Conservation (phyloP, 208 protist species). For the Trypanosoma boissoni region DNA sequence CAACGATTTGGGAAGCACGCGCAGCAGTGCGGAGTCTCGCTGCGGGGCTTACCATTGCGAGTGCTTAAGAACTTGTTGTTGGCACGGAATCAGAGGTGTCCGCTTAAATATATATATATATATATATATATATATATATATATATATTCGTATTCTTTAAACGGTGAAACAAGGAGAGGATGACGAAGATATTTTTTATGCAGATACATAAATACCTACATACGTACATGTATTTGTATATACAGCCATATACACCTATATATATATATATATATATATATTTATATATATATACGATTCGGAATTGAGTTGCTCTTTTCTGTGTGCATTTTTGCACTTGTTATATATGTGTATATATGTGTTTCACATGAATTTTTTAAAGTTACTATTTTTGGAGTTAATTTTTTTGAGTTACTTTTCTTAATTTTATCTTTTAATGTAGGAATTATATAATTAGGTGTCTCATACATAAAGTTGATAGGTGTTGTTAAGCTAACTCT, state of each 20-base stretch:
- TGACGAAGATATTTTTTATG: too few relatives aligned
- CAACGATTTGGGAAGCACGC: constrained; percentile 31
- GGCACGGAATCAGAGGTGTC: neutral
- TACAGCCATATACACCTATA: too few relatives aligned
- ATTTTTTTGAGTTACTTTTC: constrained; percentile 5
- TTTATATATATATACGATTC: too few relatives aligned
- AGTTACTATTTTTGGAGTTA: constrained; percentile 3
- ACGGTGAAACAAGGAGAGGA: too few relatives aligned
- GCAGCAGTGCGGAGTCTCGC: constrained; percentile 54
- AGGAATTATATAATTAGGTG: neutral
- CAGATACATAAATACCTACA: too few relatives aligned
- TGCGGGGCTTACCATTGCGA: constrained; percentile 30
- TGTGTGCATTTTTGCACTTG: too few relatives aligned
- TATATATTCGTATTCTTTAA: neutral
- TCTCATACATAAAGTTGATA: too few relatives aligned
- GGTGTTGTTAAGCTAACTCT: too few relatives aligned
- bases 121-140: neutral
- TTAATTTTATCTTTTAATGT: constrained; percentile 4
- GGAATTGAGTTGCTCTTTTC: too few relatives aligned
- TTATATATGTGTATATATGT: constrained; percentile 8
- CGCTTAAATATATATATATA: neutral
- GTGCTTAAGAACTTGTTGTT: neutral
- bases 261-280: too few relatives aligned
- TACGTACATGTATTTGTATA: too few relatives aligned
- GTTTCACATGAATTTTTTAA: neutral